Evolutionary conservation across 1,284 basidiomycete species (phyloP), one percentile per base, ranked within the genome.

Genomic region (Takashimella koratensis): DNA sequence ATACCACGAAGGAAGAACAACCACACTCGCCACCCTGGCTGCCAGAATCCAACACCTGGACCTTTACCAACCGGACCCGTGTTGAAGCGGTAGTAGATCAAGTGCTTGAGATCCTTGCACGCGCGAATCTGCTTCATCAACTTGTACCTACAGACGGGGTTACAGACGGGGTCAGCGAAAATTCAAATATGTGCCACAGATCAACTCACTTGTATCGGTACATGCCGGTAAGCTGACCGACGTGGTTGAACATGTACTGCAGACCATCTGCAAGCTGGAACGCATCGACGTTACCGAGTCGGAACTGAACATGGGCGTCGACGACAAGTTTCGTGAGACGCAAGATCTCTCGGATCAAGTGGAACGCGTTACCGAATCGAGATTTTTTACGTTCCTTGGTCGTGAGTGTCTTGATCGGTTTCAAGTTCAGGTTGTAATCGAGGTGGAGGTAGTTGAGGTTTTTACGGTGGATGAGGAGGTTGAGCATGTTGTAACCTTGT

Each of bases 311-410:
- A 75, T 98, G 92, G 2, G 94, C 90, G 75, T 98, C 96, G 65
- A 99, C 96, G 51, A 99, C 91, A 40, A 98, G 87, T 78, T 99
- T 99, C 13, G 94, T 98, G 54, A 98, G 82, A 54, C 96, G 90
- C 36, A 98, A 80, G 59, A 99, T 95, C 79, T 99, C 96, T 75
- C 96, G 91, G 69, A 94, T 96, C 60, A 98, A 75, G 74, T 98
- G 96, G 73, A 82, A 98, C 6, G 96, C 95, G 76, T 99, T 99
- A 81, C 96, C 96, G 78, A 98, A 98, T 62, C 96, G 90, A 47
- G 94, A 98, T 81, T 98, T 98, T 79, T 99, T 98, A 52, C 96
- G 88, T 78, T 99, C 96, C 77, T 99, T 99, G 19, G 96, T 99
- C 5, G 96, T 98, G 46, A 99, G 80, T 1, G 96, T 99, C 82